These are phyloP conservation scores for Schizophyllum amplum DNA, from an alignment of 1,284 basidiomycete species.

Conservation along the genomic window DNA sequence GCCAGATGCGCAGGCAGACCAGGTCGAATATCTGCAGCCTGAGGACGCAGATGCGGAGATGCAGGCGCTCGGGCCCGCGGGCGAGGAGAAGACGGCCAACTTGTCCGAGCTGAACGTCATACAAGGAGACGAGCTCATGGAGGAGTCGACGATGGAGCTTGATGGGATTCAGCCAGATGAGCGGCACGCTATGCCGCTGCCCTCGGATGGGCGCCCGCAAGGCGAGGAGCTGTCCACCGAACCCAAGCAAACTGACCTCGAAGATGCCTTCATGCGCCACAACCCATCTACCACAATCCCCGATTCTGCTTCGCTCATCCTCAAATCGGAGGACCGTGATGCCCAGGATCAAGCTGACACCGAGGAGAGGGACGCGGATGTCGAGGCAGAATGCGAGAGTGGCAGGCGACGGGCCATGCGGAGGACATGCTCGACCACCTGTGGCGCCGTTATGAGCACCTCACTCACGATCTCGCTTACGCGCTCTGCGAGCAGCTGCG, in stretches of 20 bases:
- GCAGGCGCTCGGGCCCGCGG: slow-evolving; percentile 87
- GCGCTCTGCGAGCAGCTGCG: slow-evolving; percentile 94
- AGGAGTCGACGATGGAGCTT: slow-evolving; percentile 22
- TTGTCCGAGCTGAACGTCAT: slow-evolving; percentile 74
- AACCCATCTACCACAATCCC: neutral
- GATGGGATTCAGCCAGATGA: neutral
- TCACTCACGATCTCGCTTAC: slow-evolving; percentile 90
- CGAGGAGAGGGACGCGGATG: slow-evolving; percentile 30
- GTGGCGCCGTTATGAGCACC: slow-evolving; percentile 86
- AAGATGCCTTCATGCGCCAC: slow-evolving; percentile 7
- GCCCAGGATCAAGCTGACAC: slow-evolving; percentile 23
- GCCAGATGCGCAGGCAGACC: slow-evolving; percentile 33
- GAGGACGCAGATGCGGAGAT: slow-evolving; percentile 68
- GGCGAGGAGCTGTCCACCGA: slow-evolving; percentile 7
- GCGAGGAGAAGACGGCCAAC: slow-evolving; percentile 76
- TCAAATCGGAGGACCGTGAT: slow-evolving; percentile 7
- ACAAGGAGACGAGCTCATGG: slow-evolving; percentile 34
- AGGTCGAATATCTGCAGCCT: slow-evolving; percentile 81
- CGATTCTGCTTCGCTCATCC: neutral
- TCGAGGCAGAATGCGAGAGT: slow-evolving; percentile 61
- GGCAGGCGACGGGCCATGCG: slow-evolving; percentile 54
- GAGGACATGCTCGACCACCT: slow-evolving; percentile 60
- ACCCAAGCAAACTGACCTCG: slow-evolving; percentile 17
- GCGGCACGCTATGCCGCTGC: slow-evolving; percentile 15
- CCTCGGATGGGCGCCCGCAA: neutral